phyloP scores from a whole-genome alignment of 192 early-diverging fungal genomes.

The Coemansia sp. region DNA sequence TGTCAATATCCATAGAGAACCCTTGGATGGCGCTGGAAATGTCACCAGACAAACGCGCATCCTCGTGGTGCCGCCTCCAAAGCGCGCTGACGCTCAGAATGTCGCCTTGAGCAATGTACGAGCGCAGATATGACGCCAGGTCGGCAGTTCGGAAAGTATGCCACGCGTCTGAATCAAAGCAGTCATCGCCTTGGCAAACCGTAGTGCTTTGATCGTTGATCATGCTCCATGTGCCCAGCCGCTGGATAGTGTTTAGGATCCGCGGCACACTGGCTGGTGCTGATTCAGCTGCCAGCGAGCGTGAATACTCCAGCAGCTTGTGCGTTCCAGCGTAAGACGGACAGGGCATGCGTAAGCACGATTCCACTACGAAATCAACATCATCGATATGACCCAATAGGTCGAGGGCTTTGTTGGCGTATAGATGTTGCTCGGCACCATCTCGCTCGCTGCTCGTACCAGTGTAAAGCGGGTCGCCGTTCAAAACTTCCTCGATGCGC shows the following conservation, averaged over 20 bases:
- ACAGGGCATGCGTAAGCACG: slow-evolving; percentile 20
- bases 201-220: not conserved
- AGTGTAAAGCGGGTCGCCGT: not conserved
- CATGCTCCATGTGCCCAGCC: slow-evolving; percentile 52
- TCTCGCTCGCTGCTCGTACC: not conserved
- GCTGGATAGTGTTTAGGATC: slow-evolving; percentile 11
- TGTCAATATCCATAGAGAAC: slow-evolving; percentile 41
- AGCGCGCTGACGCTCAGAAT: slow-evolving; percentile 41
- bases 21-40: slow-evolving; percentile 55
- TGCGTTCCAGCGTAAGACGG: slow-evolving; percentile 16
- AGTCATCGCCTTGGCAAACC: not conserved
- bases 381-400: slow-evolving; percentile 22
- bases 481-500: slow-evolving; percentile 23
- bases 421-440: not conserved
- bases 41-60: slow-evolving; percentile 36
- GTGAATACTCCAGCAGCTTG: slow-evolving; percentile 31
- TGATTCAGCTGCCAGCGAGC: not conserved
- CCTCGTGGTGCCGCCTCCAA: slow-evolving; percentile 61
- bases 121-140: slow-evolving; percentile 44
- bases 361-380: slow-evolving; percentile 12
- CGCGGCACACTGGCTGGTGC: not conserved
- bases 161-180: slow-evolving; percentile 53
- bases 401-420: slow-evolving; percentile 11
- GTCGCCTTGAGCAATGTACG: slow-evolving; percentile 52
- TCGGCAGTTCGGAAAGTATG: slow-evolving; percentile 52